Conservation (phyloP, 1,284 basidiomycete species). For the Jaminaea rosea region DNA sequence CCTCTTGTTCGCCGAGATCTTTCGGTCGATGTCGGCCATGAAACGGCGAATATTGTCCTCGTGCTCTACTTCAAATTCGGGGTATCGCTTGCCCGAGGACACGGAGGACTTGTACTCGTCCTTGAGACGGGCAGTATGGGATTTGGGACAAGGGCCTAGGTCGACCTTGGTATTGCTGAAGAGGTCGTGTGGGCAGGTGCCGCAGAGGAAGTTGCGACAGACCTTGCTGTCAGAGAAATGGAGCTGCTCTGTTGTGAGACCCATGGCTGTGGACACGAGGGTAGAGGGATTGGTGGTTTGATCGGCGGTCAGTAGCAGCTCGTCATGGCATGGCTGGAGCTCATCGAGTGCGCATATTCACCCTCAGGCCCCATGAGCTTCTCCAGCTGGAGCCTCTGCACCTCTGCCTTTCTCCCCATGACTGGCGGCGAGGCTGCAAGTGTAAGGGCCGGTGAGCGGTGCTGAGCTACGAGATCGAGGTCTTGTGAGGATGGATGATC, state of each 20-base stretch:
- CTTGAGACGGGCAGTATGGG: slow-evolving; percentile 87
- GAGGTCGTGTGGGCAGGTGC: slow-evolving; percentile 90
- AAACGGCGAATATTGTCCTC: slow-evolving; percentile 89
- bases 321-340: too few relatives aligned
- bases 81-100: slow-evolving; percentile 51
- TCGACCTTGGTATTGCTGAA: slow-evolving; percentile 99
- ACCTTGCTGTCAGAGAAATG: slow-evolving; percentile 96
- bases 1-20: slow-evolving; percentile 85
- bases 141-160: slow-evolving; percentile 91
- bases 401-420: slow-evolving; percentile 54
- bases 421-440: too few relatives aligned
- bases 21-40: slow-evolving; percentile 94
- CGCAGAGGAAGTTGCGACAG: slow-evolving; percentile 96
- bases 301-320: too few relatives aligned
- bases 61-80: slow-evolving; percentile 53
- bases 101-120: slow-evolving; percentile 76
- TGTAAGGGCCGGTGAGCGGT: too few relatives aligned
- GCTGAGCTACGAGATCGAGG: too few relatives aligned
- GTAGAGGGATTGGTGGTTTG: too few relatives aligned
- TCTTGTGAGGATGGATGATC: too few relatives aligned
- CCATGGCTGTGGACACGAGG: slow-evolving; percentile 30
- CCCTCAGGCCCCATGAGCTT: slow-evolving; percentile 47
- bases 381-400: slow-evolving; percentile 86
- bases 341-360: too few relatives aligned
- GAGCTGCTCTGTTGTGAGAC: slow-evolving; percentile 53